Conservation (phyloP, 108 stramenopile species). For the Cyclotella sp. region DNA sequence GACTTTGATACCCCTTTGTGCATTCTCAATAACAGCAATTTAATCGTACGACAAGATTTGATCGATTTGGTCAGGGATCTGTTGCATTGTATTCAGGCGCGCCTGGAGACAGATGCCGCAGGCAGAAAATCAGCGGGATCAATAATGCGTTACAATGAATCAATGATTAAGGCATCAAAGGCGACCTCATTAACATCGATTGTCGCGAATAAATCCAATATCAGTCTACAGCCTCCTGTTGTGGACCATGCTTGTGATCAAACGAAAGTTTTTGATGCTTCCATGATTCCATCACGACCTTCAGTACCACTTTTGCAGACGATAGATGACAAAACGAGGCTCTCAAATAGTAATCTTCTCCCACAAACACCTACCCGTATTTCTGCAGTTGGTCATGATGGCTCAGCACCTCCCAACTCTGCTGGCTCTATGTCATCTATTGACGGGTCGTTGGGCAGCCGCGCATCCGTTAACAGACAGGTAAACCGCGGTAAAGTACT, state of each 20-base stretch:
- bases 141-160: neutral
- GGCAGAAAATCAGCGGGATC: too few relatives aligned
- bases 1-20: slow-evolving; percentile 74
- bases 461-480: slow-evolving; percentile 44
- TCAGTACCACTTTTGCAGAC: neutral
- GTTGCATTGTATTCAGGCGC: slow-evolving; percentile 13
- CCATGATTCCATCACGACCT: neutral
- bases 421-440: slow-evolving; percentile 40
- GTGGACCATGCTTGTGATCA: neutral
- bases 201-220: too few relatives aligned
- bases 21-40: slow-evolving; percentile 39
- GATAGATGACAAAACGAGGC: neutral
- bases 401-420: slow-evolving; percentile 10
- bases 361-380: slow-evolving; percentile 19
- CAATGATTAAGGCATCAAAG: neutral
- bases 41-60: slow-evolving; percentile 13
- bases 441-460: slow-evolving; percentile 49
- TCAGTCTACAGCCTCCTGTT: neutral
- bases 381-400: neutral
- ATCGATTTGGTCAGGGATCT: slow-evolving; percentile 14
- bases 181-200: too few relatives aligned
- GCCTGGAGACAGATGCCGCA: neutral
- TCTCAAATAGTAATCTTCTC: neutral
- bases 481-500: slow-evolving; percentile 34
- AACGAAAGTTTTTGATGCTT: neutral